A percentile compares a stretch with the other conserved stretches of the same genome.
Evolutionary conservation across 306 rosid genomes (phyloP).

Genomic region (Castanea mollissima): DNA sequence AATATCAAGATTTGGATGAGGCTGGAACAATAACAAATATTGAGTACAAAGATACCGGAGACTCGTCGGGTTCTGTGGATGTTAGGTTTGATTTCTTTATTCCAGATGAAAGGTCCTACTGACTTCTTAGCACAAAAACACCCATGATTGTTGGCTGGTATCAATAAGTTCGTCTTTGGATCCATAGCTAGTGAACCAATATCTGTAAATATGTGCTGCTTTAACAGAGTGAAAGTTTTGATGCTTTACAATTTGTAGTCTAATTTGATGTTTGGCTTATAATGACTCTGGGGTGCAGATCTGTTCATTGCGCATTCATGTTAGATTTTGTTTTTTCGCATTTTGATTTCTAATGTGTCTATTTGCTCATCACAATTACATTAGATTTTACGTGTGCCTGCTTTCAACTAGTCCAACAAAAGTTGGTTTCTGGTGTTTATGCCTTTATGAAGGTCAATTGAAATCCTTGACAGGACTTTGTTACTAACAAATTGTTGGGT

Average conservation of each 20-base stretch:
- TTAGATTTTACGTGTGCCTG: not conserved
- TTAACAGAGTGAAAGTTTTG: slow-evolving; percentile 3
- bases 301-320: not conserved
- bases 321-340: not conserved
- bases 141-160: too few relatives aligned
- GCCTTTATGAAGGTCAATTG: not conserved
- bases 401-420: not conserved
- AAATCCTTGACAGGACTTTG: not conserved
- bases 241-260: slow-evolving; percentile 7
- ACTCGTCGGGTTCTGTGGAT: slow-evolving; percentile 65
- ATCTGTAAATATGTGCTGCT: slow-evolving; percentile 35
- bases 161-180: not conserved
- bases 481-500: not conserved
- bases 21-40: slow-evolving; percentile 73
- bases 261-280: slow-evolving; percentile 7
- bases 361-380: not conserved
- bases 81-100: slow-evolving; percentile 52
- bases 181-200: slow-evolving; percentile 17
- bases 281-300: not conserved
- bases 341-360: not conserved
- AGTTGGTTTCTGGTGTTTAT: not conserved
- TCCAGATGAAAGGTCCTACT: slow-evolving; percentile 36
- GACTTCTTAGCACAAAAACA: not conserved
- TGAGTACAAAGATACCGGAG: slow-evolving; percentile 84
- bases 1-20: slow-evolving; percentile 79